A percentile compares a stretch with the other conserved stretches of the same genome.
These are phyloP conservation scores for Rubia peregrina DNA, from an alignment of 305 asterid genomes.

Conservation along the genomic window DNA sequence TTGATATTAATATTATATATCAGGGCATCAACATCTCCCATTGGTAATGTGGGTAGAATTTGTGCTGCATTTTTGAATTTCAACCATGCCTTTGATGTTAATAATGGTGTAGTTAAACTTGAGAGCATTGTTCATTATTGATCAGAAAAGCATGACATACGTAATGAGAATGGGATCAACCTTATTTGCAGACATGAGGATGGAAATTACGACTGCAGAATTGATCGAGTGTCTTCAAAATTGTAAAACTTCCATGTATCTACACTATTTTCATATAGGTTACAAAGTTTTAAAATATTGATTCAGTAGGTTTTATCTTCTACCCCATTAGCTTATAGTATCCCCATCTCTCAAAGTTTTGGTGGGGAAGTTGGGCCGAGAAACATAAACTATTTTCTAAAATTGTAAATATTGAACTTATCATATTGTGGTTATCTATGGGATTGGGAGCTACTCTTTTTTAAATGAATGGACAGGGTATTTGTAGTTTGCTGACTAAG, in stretches of 20 bases:
- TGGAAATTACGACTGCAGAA: background rate
- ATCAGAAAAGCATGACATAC: background rate
- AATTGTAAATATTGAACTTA: background rate
- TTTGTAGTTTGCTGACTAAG: background rate
- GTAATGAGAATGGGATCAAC: background rate
- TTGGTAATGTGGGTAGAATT: background rate
- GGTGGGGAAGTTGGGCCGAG: background rate
- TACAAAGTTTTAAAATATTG: background rate
- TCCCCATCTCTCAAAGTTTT: no score
- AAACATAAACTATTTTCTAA: background rate
- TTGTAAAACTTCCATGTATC: background rate
- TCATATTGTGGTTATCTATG: background rate
- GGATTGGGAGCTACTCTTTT: background rate
- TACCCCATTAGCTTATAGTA: no score
- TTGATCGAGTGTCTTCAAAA: background rate
- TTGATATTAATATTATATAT: no score
- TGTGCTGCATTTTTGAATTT: background rate
- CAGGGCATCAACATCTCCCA: background rate
- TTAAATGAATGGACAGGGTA: constrained; percentile 1
- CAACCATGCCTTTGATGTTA: background rate
- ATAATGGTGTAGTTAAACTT: background rate
- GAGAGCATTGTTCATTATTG: background rate
- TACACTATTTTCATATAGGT: background rate
- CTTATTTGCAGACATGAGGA: background rate
- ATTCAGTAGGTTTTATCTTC: no score